These are phyloP conservation scores for Tulasnella sp. DNA, from an alignment of 768 basidiomycete genomes.

Conservation along the genomic window DNA sequence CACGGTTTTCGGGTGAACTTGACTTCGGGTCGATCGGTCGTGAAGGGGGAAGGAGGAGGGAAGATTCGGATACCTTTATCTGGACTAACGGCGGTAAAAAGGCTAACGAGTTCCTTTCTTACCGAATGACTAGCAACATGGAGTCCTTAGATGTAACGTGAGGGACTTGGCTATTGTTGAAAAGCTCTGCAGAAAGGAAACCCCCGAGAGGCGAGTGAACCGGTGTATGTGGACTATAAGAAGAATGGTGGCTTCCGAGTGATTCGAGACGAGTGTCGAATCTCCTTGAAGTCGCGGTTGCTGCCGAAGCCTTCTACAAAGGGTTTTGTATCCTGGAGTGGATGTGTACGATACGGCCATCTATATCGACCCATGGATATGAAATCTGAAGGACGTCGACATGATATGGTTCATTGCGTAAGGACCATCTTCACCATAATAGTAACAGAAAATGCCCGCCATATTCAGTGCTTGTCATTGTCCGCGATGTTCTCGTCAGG, in stretches of 20 bases:
- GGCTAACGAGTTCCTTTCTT: background rate
- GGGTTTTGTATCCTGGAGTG: no score
- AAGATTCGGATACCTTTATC: constrained; percentile 1
- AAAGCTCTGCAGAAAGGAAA: background rate
- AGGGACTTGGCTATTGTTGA: no score
- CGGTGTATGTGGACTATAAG: background rate
- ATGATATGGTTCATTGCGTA: no score
- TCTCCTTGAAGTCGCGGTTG: background rate
- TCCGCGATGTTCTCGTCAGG: no score
- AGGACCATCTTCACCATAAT: no score
- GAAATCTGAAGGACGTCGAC: no score
- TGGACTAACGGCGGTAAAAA: background rate
- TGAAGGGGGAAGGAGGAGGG: background rate
- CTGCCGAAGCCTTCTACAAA: no score
- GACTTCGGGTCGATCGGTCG: background rate
- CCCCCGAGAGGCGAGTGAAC: background rate
- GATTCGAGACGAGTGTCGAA: background rate
- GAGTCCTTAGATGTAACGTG: background rate
- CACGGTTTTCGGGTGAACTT: background rate
- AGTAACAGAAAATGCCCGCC: no score
- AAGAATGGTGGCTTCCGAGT: background rate
- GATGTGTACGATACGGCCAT: no score
- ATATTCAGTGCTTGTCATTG: no score
- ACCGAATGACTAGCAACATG: background rate
- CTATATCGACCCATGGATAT: no score